These are phyloP conservation scores for Zygoascus flipseniorum DNA, from an alignment of 805 yeast species.

Conservation along the genomic window DNA sequence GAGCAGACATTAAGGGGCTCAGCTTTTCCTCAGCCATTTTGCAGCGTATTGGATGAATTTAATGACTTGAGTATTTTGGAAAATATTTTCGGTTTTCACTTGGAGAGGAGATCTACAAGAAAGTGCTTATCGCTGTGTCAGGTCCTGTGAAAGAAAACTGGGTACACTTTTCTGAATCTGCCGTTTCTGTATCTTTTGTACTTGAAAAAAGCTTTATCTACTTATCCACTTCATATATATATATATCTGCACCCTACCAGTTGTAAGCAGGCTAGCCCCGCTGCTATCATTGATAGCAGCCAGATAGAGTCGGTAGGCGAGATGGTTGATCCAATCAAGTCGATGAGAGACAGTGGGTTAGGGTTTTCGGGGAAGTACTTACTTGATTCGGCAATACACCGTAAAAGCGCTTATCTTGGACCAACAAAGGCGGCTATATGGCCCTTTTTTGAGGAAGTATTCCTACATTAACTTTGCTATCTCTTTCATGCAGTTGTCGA, in stretches of 20 bases:
- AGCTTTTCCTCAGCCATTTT: background rate
- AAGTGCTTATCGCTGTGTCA: too few relatives aligned
- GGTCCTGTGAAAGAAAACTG: too few relatives aligned
- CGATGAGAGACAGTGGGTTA: background rate
- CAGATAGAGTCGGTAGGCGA: background rate
- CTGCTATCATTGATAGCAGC: background rate
- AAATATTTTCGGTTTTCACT: background rate
- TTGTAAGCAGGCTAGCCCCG: background rate
- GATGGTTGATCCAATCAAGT: background rate
- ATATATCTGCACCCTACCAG: background rate
- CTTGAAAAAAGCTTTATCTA: background rate
- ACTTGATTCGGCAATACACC: background rate
- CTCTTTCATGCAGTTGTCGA: too few relatives aligned
- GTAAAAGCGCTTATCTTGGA: background rate
- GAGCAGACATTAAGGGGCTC: background rate
- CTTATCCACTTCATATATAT: background rate
- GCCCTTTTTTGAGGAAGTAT: too few relatives aligned
- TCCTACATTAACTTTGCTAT: too few relatives aligned
- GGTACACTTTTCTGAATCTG: too few relatives aligned
- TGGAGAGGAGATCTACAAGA: too few relatives aligned
- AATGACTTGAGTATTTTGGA: background rate
- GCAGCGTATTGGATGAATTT: background rate
- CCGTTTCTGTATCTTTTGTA: background rate
- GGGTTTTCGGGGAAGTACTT: background rate
- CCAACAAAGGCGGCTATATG: background rate